These are phyloP conservation scores for Tylopilus balloui DNA, from an alignment of 768 basidiomycete genomes.

Conservation along the genomic window DNA sequence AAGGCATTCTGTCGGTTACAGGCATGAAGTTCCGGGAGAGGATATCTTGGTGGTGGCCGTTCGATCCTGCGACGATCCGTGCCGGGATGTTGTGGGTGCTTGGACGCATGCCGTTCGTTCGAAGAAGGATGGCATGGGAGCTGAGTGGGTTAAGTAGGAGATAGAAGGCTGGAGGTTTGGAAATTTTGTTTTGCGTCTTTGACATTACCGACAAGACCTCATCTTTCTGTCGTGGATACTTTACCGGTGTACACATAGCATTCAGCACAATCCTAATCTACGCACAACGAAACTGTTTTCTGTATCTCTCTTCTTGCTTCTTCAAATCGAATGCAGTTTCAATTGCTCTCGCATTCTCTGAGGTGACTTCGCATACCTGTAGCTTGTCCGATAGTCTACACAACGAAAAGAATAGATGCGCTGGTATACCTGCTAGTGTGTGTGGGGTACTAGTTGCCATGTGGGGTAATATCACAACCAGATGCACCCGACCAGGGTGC, in stretches of 20 bases:
- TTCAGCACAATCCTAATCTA: no score
- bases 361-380: background rate
- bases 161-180: background rate
- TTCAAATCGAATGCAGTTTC: no score
- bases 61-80: conserved; percentile 26
- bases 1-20: conserved; percentile 27
- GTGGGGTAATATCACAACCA: conserved; percentile 8
- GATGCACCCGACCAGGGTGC: background rate
- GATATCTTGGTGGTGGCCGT: conserved; percentile 23
- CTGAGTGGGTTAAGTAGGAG: conserved; percentile 1
- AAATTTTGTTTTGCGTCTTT: background rate
- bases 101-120: conserved; percentile 11
- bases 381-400: conserved; percentile 13
- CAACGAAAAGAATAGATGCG: conserved; percentile 18
- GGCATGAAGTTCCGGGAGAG: conserved; percentile 20
- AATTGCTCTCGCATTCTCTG: no score
- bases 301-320: no score
- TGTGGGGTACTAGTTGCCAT: conserved; percentile 5
- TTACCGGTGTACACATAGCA: no score
- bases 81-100: conserved; percentile 22
- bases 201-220: background rate
- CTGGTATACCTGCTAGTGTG: conserved; percentile 18
- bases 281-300: no score
- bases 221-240: background rate
- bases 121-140: background rate